phyloP scores from a whole-genome alignment of 2,329 filamentous ascomycete species.

The Penicillium sp. region DNA sequence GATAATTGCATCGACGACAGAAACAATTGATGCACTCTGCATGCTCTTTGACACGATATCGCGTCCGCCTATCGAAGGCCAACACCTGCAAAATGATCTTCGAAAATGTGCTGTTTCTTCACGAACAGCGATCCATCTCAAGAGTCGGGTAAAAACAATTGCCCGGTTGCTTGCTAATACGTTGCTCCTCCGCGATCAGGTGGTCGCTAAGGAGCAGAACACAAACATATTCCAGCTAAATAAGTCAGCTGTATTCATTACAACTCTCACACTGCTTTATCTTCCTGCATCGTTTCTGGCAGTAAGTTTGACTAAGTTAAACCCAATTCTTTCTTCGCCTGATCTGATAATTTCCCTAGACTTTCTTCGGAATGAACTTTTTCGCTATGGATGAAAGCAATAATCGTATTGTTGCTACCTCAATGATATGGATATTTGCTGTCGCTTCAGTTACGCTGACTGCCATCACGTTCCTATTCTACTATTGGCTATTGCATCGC shows the following conservation, averaged over 20 bases:
- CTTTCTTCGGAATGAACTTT: constrained; percentile 50
- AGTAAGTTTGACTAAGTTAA: constrained; percentile 29
- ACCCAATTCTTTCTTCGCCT: neutral
- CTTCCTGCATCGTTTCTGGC: constrained; percentile 44
- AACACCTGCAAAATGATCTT: neutral
- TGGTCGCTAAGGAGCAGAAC: constrained; percentile 23
- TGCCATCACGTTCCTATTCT: constrained; percentile 33
- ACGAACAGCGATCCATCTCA: constrained; percentile 23
- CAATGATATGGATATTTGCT: constrained; percentile 47
- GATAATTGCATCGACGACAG: constrained; percentile 21
- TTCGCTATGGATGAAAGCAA: constrained; percentile 39
- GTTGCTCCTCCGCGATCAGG: constrained; percentile 14
- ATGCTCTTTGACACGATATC: neutral
- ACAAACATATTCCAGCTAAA: constrained; percentile 31
- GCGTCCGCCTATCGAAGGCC: neutral
- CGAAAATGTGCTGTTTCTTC: constrained; percentile 19
- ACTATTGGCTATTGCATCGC: constrained; percentile 8
- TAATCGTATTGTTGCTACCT: constrained; percentile 34
- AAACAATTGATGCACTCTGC: constrained; percentile 14
- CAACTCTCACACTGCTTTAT: constrained; percentile 36
- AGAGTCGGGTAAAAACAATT: constrained; percentile 22
- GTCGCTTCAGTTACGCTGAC: constrained; percentile 37
- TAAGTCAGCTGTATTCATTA: constrained; percentile 33
- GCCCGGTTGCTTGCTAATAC: constrained; percentile 28
- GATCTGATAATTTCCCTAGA: constrained; percentile 21